These are phyloP conservation scores for Asterella californica DNA, from an alignment of 225 moss, liverwort and hornwort genomes.

Conservation along the genomic window DNA sequence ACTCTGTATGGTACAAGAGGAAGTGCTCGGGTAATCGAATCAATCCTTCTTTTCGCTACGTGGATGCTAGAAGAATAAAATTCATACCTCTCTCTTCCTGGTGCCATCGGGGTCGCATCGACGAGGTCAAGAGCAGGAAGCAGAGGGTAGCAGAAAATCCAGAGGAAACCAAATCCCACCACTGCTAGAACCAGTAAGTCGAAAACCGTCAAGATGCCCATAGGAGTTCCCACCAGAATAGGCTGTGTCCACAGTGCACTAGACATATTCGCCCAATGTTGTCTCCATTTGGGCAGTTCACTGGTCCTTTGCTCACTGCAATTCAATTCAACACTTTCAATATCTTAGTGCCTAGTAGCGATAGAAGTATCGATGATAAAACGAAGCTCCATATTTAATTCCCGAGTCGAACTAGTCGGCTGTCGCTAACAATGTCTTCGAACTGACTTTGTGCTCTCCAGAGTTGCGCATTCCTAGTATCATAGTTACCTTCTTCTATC, in stretches of 20 bases:
- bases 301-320: slow-evolving; percentile 31
- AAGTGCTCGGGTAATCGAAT: too few relatives aligned
- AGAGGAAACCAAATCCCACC: slow-evolving; percentile 45
- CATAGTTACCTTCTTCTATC: too few relatives aligned
- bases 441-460: too few relatives aligned
- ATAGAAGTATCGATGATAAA: background rate
- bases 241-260: slow-evolving; percentile 42
- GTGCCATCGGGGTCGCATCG: slow-evolving; percentile 26
- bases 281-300: slow-evolving; percentile 40
- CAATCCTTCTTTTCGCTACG: too few relatives aligned
- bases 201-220: slow-evolving; percentile 47
- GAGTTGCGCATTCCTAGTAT: too few relatives aligned
- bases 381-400: background rate
- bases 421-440: too few relatives aligned
- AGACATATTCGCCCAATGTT: slow-evolving; percentile 23
- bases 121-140: slow-evolving; percentile 39
- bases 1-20: background rate
- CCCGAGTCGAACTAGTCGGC: background rate
- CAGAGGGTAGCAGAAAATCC: slow-evolving; percentile 52
- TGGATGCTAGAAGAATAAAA: background rate
- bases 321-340: background rate
- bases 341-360: background rate
- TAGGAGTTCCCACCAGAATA: slow-evolving; percentile 42
- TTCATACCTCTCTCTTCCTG: slow-evolving; percentile 34
- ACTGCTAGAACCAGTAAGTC: slow-evolving; percentile 39